These are phyloP conservation scores for Quillaja saponaria DNA, from an alignment of 306 rosid species.

Conservation along the genomic window DNA sequence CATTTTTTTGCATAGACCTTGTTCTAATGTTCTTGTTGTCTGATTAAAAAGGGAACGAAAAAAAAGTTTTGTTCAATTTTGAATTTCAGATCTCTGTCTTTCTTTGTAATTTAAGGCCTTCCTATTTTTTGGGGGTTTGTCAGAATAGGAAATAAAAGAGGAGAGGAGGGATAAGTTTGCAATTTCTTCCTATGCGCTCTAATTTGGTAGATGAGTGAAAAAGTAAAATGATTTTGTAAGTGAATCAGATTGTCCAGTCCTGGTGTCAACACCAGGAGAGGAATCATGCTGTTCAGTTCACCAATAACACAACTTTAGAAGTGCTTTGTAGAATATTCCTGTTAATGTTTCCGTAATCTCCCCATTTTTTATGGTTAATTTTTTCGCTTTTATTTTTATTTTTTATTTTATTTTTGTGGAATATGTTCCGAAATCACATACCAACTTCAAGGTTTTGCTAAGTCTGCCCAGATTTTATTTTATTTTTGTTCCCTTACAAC, in stretches of 20 bases:
- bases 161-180: not conserved
- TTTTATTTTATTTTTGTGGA: conserved; percentile 29
- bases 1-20: too few species aligned
- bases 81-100: conserved; percentile 8
- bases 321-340: conserved; percentile 59
- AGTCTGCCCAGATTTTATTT: conserved; percentile 12
- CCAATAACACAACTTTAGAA: conserved; percentile 27
- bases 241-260: conserved; percentile 32
- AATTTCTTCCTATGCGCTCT: too few species aligned
- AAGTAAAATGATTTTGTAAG: not conserved
- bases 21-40: too few species aligned
- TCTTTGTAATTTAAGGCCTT: not conserved
- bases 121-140: conserved; percentile 30
- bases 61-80: conserved; percentile 13
- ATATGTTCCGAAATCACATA: conserved; percentile 36
- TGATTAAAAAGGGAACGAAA: too few species aligned
- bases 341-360: conserved; percentile 35
- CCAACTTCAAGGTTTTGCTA: conserved; percentile 27
- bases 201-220: too few species aligned
- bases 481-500: conserved; percentile 20
- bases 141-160: not conserved
- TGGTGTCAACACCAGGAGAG: conserved; percentile 30
- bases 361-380: conserved; percentile 33
- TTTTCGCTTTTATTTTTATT: conserved; percentile 27
- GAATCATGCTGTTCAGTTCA: conserved; percentile 36